Conservation (phyloP, 768 basidiomycete genomes). For the Candolleomyces efflorescens region DNA sequence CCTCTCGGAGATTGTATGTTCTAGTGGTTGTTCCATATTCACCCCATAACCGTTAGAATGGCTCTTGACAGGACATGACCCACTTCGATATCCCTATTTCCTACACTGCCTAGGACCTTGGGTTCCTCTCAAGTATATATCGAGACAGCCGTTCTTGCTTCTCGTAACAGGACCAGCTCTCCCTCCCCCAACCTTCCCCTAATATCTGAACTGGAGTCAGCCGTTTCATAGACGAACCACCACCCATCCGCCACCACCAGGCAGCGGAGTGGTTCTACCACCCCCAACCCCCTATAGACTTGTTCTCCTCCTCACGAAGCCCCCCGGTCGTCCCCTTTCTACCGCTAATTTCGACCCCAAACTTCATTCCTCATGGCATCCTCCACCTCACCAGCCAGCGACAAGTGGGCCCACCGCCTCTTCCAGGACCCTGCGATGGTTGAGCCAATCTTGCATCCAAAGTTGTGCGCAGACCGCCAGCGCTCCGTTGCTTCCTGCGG, state of each 20-base stretch:
- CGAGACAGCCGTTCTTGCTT: background rate
- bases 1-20: constrained; percentile 1
- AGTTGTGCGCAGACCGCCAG: background rate
- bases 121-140: background rate
- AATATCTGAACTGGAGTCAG: constrained; percentile 7
- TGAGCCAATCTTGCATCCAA: background rate
- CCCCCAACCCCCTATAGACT: background rate
- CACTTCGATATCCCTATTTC: background rate
- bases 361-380: background rate
- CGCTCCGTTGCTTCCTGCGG: background rate
- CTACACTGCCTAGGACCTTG: constrained; percentile 2
- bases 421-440: background rate
- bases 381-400: background rate
- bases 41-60: constrained; percentile 2
- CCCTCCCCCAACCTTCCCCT: background rate
- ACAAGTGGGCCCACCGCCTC: background rate
- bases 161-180: background rate
- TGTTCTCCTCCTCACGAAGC: background rate
- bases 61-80: constrained; percentile 4
- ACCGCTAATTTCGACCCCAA: background rate
- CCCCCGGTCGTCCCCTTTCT: background rate
- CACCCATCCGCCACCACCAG: background rate
- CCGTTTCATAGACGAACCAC: background rate
- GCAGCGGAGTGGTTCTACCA: background rate
- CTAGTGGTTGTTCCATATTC: background rate